Conservation (phyloP, 1,284 basidiomycete species). For the Albatrellus sp. region DNA sequence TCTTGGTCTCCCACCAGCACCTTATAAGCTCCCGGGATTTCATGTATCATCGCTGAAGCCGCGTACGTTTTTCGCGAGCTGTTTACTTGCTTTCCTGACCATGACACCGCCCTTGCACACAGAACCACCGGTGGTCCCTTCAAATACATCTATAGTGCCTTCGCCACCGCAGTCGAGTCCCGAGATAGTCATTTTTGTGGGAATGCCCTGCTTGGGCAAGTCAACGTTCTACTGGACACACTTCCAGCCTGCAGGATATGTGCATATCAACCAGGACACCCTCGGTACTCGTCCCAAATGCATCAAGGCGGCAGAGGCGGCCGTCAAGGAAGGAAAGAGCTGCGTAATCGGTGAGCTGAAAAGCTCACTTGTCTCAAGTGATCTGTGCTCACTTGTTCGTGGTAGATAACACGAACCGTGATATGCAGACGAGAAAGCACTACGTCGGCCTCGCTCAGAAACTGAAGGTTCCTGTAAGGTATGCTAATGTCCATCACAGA, state of each 20-base stretch:
- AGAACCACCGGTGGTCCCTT: conserved; percentile 53
- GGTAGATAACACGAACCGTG: conserved; percentile 80
- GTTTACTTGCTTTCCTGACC: conserved; percentile 1
- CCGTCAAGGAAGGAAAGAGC: conserved; percentile 42
- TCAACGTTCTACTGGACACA: conserved; percentile 65
- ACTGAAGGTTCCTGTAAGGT: conserved; percentile 46
- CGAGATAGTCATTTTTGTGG: conserved; percentile 79
- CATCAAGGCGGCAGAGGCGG: conserved; percentile 47
- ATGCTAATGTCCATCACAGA: conserved; percentile 4
- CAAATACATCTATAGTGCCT: conserved; percentile 19
- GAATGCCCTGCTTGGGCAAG: conserved; percentile 82
- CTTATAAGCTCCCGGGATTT: conserved; percentile 47
- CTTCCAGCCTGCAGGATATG: conserved; percentile 61
- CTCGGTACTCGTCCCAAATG: conserved; percentile 69
- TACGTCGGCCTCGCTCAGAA: conserved; percentile 61
- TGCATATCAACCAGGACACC: conserved; percentile 81
- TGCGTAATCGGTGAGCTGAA: conserved; percentile 64
- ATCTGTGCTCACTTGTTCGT: neutral
- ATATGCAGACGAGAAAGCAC: conserved; percentile 49
- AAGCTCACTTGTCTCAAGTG: too few species aligned
- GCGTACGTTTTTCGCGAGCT: conserved; percentile 18
- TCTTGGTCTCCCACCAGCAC: conserved; percentile 35
- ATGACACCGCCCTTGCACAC: conserved; percentile 6
- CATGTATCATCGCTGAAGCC: conserved; percentile 35
- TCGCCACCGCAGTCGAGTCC: conserved; percentile 15